These are phyloP conservation scores for Trichophyton equinum DNA, from an alignment of 2,329 filamentous ascomycete genomes.

Conservation along the genomic window DNA sequence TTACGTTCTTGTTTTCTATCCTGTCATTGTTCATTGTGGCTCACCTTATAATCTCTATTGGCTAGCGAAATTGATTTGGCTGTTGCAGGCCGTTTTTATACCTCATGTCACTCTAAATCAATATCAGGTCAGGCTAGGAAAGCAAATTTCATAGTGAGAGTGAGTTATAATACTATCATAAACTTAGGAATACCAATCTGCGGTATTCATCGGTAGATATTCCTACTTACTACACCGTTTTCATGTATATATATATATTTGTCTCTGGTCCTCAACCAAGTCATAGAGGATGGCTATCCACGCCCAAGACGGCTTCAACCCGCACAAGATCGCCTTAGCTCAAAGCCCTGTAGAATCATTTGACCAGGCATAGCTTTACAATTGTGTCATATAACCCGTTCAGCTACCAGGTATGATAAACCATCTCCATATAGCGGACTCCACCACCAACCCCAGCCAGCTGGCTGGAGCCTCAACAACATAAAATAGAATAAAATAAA, in stretches of 20 bases:
- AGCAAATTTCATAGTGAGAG: neutral
- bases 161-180: neutral
- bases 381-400: neutral
- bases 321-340: neutral
- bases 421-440: neutral
- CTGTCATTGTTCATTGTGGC: neutral
- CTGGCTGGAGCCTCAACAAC: neutral
- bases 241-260: too few species aligned
- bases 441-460: neutral
- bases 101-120: neutral
- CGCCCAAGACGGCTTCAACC: too few species aligned
- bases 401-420: too few species aligned
- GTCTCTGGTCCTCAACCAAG: neutral
- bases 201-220: neutral
- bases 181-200: neutral
- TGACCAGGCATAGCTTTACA: neutral
- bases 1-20: neutral
- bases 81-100: neutral
- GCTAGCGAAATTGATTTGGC: constrained; percentile 1
- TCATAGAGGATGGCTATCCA: neutral
- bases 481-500: neutral
- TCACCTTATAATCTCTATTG: neutral
- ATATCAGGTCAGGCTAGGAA: neutral
- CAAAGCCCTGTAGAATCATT: neutral
- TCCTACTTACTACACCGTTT: too few species aligned